Evolutionary conservation across 192 early-diverging fungal species (phyloP), one percentile per base, ranked within the genome.

Genomic region (Coemansia sp.): DNA sequence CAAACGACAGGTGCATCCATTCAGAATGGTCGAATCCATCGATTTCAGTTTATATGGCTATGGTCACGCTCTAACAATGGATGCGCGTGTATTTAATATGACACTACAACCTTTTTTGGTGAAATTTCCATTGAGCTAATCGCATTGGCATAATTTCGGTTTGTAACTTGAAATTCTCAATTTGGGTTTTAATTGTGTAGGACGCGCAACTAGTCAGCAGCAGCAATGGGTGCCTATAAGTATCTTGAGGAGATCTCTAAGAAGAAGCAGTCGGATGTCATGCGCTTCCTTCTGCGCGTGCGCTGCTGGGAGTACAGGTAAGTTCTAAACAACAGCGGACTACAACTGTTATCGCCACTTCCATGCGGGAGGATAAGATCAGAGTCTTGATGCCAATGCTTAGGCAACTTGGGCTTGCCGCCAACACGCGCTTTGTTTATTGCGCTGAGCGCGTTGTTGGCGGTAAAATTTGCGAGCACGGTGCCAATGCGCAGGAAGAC

Each of bases 261-360:
- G 87, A 98, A 97, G 94, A 98, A 98, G 91, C 95, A 98, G 85
- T 96, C 94, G 66, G 97, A 99, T 87, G 95, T 98, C 67, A 88
- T 98, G 85, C 94, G 95, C 83, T 98, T 98, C 89, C 89, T 98
- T 73, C 89, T 94, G 81, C 93, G 96, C 77, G 91, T 98, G 62
- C 88, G 96, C 84, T 94, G 92, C 87, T 97, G 95, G 96, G 95
- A 96, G 86, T 95, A 88, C 93, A 88, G 92, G 85, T 91, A 86
- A 66, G 74, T 68, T 9, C 7, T 27, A n/a, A 19, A 60, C 14
- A 60, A 32, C 25, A 2, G 54, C 17, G 39, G 39, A 17, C 39
- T 17, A 17, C 39, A 46, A 46, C 39, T 46, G 17, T 46, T 21
- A 55, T 32, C 20, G 33, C 32, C 23, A 32, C 3, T 56, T n/a